Evolutionary conservation across 768 basidiomycete genomes (phyloP).

Genomic region (Coprinopsis marcescibilis): DNA sequence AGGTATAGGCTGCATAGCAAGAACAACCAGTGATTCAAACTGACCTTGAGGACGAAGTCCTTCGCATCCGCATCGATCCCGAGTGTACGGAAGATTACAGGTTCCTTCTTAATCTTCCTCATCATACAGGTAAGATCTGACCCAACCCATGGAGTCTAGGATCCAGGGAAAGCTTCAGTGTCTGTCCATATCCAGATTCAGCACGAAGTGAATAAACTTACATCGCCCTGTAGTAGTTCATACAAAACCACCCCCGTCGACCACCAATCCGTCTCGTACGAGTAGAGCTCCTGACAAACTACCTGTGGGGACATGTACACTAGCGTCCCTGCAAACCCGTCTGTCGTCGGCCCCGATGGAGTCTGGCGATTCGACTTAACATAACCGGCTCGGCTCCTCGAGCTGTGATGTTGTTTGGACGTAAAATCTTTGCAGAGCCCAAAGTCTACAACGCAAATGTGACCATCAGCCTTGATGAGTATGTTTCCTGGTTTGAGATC

Average conservation of each 20-base stretch:
- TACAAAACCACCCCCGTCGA: conserved; percentile 12
- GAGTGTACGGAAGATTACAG: not conserved
- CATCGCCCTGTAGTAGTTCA: conserved; percentile 14
- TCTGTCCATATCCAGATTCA: not conserved
- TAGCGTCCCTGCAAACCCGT: conserved; percentile 15
- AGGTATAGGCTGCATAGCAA: not conserved
- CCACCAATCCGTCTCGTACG: conserved; percentile 17
- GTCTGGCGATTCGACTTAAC: not conserved
- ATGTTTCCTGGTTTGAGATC: conserved; percentile 18
- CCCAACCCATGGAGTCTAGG: conserved; percentile 7
- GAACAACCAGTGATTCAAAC: not conserved
- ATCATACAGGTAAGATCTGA: conserved; percentile 3
- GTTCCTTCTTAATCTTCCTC: conserved; percentile 4
- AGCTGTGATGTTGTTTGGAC: not conserved
- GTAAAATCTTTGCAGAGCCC: conserved; percentile 16
- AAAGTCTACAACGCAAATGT: conserved; percentile 16
- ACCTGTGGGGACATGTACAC: conserved; percentile 17
- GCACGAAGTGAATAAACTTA: conserved; percentile 6
- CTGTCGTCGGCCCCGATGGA: conserved; percentile 8
- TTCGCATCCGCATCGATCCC: not conserved
- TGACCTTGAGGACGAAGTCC: conserved; percentile 5
- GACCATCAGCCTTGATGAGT: conserved; percentile 15
- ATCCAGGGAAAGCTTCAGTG: not conserved
- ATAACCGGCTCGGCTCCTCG: not conserved
- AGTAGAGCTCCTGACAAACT: conserved; percentile 12